A percentile compares a stretch with the other conserved stretches of the same genome.
These are phyloP conservation scores for Fragaria nilgerrensis DNA, from an alignment of 306 rosid genomes.

Conservation along the genomic window DNA sequence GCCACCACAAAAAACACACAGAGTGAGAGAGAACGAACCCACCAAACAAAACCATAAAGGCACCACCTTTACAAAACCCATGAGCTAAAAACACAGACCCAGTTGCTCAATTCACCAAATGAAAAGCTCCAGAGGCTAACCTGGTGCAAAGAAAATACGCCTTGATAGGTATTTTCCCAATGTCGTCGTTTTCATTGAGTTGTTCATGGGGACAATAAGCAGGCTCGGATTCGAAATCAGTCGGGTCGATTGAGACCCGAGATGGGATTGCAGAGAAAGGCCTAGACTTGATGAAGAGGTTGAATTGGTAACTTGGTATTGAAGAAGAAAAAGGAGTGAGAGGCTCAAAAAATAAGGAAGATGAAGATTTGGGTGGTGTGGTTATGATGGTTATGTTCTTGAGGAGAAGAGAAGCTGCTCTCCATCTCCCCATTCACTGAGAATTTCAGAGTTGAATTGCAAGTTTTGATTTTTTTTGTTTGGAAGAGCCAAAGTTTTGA, in stretches of 20 bases:
- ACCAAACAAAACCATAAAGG: constrained; percentile 6
- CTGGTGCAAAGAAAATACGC: constrained; percentile 91
- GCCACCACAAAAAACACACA: constrained; percentile 16
- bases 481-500: background rate
- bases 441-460: background rate
- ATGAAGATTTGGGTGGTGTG: constrained; percentile 31
- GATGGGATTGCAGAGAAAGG: constrained; percentile 57
- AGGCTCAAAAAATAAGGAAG: constrained; percentile 11
- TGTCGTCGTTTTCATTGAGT: constrained; percentile 33
- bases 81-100: constrained; percentile 15
- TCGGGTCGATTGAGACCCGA: constrained; percentile 24
- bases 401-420: constrained; percentile 52
- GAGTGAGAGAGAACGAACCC: constrained; percentile 21
- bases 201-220: constrained; percentile 13
- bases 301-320: constrained; percentile 17
- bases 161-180: constrained; percentile 67
- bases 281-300: constrained; percentile 36
- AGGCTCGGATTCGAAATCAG: constrained; percentile 42
- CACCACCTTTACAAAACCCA: background rate
- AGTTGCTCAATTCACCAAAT: constrained; percentile 16
- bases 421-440: constrained; percentile 88
- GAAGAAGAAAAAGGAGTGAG: constrained; percentile 18
- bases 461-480: background rate
- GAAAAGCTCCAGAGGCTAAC: constrained; percentile 29
- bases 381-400: constrained; percentile 20